Evolutionary conservation across 2,329 filamentous ascomycete genomes (phyloP).

Genomic region (Tolypocladium tropicale): DNA sequence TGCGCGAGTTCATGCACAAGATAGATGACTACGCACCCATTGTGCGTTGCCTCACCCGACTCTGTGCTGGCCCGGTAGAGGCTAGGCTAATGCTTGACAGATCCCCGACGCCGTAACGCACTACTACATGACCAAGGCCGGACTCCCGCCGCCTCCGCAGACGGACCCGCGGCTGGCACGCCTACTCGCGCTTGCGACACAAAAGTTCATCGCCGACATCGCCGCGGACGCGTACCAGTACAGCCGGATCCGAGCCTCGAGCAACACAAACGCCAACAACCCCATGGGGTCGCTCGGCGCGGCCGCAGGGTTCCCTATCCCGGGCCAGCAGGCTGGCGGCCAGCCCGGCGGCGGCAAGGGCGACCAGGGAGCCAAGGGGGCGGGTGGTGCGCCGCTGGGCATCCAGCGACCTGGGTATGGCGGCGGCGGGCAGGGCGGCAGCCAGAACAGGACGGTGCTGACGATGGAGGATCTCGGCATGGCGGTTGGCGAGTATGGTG

Average conservation of each 20-base stretch:
- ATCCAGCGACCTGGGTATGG: constrained; percentile 73
- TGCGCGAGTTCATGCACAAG: constrained; percentile 87
- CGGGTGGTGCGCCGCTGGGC: constrained; percentile 44
- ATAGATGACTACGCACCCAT: constrained; percentile 99
- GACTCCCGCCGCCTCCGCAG: constrained; percentile 83
- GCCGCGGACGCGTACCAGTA: constrained; percentile 98
- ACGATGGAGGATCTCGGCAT: constrained; percentile 99
- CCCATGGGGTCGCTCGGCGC: constrained; percentile 80
- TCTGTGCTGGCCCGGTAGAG: neutral
- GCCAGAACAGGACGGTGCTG: constrained; percentile 83
- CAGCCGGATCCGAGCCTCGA: constrained; percentile 86
- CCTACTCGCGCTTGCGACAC: constrained; percentile 90
- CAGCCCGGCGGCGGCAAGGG: constrained; percentile 30
- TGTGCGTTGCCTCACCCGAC: constrained; percentile 41
- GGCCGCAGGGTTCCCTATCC: constrained; percentile 56
- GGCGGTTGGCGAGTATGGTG: constrained; percentile 95
- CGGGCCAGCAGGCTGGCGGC: constrained; percentile 50
- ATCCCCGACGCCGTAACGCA: constrained; percentile 96
- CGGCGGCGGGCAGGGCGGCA: constrained; percentile 80
- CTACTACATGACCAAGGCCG: constrained; percentile 95
- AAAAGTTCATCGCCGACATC: constrained; percentile 97
- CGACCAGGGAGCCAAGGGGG: constrained; percentile 39
- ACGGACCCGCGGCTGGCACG: constrained; percentile 85
- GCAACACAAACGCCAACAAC: constrained; percentile 73
- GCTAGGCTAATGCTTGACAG: constrained; percentile 30